Evolutionary conservation across 2,329 filamentous ascomycete genomes (phyloP).

Genomic region (Pseudofabraea citricarpa): DNA sequence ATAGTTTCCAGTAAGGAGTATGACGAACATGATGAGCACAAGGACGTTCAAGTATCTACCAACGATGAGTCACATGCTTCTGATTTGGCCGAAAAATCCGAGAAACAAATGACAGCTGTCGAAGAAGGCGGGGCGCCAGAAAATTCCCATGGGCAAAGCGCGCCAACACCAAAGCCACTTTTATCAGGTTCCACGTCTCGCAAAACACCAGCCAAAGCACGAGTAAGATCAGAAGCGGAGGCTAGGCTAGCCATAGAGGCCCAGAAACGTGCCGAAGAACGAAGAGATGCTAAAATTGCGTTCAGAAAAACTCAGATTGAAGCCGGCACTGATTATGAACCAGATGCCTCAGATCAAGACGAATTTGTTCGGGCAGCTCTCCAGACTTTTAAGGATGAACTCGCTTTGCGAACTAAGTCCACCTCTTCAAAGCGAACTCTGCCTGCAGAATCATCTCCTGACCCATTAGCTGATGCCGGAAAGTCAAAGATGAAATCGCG

Average conservation of each 20-base stretch:
- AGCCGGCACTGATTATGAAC: neutral
- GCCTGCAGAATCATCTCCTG: neutral
- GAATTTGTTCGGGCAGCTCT: neutral
- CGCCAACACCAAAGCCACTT: neutral
- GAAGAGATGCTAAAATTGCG: neutral
- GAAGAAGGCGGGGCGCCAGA: neutral
- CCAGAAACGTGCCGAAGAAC: neutral
- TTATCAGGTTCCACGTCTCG: neutral
- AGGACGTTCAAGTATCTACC: neutral
- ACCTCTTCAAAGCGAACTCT: neutral
- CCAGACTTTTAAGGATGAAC: neutral
- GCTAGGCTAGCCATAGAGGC: neutral
- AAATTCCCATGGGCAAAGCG: neutral
- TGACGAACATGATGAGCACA: neutral
- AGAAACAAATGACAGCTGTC: neutral
- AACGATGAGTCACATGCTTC: neutral
- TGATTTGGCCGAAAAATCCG: neutral
- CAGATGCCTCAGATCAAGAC: neutral
- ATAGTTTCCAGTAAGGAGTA: neutral
- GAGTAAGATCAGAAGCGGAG: neutral
- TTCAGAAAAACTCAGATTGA: slow-evolving; percentile 1
- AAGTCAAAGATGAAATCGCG: neutral
- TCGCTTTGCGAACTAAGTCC: neutral
- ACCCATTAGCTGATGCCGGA: neutral
- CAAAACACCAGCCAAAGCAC: neutral